Conservation (phyloP, 768 basidiomycete genomes). For the Hysterangium stoloniferum region DNA sequence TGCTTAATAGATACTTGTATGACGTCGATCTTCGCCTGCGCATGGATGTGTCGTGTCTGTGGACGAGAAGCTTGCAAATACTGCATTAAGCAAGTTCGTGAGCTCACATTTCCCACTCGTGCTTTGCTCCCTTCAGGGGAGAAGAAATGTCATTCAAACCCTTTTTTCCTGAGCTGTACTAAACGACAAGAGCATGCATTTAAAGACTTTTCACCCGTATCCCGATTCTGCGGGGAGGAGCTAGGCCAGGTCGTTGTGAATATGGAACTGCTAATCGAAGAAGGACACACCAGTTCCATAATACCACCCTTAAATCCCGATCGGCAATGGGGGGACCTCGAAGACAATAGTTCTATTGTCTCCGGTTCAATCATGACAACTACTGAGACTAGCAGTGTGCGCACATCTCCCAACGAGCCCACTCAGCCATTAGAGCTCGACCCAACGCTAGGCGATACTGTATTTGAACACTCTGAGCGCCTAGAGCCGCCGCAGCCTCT, state of each 20-base stretch:
- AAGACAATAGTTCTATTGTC: neutral
- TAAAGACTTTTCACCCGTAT: conserved; percentile 70
- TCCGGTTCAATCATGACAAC: conserved; percentile 8
- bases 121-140: conserved; percentile 39
- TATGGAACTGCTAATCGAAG: conserved; percentile 51
- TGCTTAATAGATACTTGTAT: conserved; percentile 90
- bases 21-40: conserved; percentile 85
- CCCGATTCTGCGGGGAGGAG: conserved; percentile 61
- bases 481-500: neutral
- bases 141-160: conserved; percentile 56
- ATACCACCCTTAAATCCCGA: neutral
- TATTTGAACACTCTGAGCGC: neutral
- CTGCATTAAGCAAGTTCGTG: conserved; percentile 65
- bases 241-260: conserved; percentile 55
- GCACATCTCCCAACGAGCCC: conserved; percentile 5
- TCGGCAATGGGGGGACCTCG: too few species aligned
- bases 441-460: neutral
- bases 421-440: neutral
- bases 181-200: conserved; percentile 62
- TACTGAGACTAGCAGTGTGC: conserved; percentile 10
- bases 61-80: conserved; percentile 86
- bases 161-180: conserved; percentile 68
- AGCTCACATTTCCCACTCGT: conserved; percentile 47
- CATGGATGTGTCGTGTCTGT: conserved; percentile 87
- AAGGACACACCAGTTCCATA: conserved; percentile 13